Conservation (phyloP, 768 basidiomycete species). For the Tylopilus plumbeoviolaceoides region DNA sequence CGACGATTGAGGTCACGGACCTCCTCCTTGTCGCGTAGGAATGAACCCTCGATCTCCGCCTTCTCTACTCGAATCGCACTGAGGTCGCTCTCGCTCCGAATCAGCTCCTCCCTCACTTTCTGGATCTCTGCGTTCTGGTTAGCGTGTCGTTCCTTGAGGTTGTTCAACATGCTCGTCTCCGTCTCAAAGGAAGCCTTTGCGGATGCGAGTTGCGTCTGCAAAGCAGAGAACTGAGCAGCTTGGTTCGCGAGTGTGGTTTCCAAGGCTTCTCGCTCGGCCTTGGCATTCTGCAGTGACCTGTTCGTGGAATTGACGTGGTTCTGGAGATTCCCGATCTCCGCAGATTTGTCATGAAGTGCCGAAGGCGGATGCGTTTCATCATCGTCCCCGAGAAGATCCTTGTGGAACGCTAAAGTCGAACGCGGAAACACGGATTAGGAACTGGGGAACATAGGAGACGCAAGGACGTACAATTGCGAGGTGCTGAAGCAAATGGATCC, state of each 20-base stretch:
- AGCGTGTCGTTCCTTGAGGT: slow-evolving; percentile 63
- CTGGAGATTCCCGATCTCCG: slow-evolving; percentile 82
- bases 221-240: slow-evolving; percentile 67
- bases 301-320: slow-evolving; percentile 83
- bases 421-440: slow-evolving; percentile 6
- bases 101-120: slow-evolving; percentile 72
- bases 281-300: slow-evolving; percentile 60
- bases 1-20: slow-evolving; percentile 77
- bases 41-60: slow-evolving; percentile 80
- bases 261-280: slow-evolving; percentile 59
- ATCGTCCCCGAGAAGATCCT: slow-evolving; percentile 74
- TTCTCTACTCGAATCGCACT: slow-evolving; percentile 88
- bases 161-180: slow-evolving; percentile 65
- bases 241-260: slow-evolving; percentile 66
- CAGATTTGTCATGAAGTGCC: slow-evolving; percentile 67
- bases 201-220: slow-evolving; percentile 79
- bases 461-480: slow-evolving; percentile 19
- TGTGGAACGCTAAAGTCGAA: slow-evolving; percentile 20
- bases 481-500: slow-evolving; percentile 50
- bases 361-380: slow-evolving; percentile 44
- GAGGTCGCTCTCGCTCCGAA: slow-evolving; percentile 87
- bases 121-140: slow-evolving; percentile 70
- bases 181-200: slow-evolving; percentile 85
- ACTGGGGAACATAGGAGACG: background rate
- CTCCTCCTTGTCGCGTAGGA: slow-evolving; percentile 93